Evolutionary conservation across 108 stramenopile species (phyloP), one percentile per base, ranked within the genome.

Genomic region (Schizochytrium sp.): DNA sequence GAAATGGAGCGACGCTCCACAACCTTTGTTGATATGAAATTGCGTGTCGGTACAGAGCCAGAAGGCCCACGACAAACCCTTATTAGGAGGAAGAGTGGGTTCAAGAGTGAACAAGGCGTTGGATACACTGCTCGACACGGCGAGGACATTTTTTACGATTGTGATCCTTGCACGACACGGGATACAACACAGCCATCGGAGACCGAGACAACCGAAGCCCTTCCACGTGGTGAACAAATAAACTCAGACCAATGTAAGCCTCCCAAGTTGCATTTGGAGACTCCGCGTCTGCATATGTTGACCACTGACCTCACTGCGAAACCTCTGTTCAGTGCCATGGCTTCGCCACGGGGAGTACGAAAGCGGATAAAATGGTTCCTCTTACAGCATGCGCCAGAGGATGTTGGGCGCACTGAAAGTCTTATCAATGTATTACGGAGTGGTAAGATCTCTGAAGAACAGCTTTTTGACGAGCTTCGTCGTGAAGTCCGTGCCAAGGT

Each of bases 391-490:
- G 64, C 64, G 19, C 64, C 64, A 0, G 64, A 69, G 7, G 64
- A 69, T 44, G 1, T 69, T 69, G 64, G 15, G 40, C 64, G 64
- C 1, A 69, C 64, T 1, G 64, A 69, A 44, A 44, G 64, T 7
- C 64, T 69, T 44, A 44, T 69, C 42, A 44, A 38, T 8, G 19
- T 69, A 8, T 15, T 69, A 7, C 64, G 64, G 0, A 69, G 64
- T 44, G 64, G 64, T 7, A 69, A 69, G 64, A 69, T 69, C 64
- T 28, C 64, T 8, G 64, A 69, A 69, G 64, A 69, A 8, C 64
- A 69, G 64, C 64, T 69, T 44, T 69, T 69, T 69, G 64, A 69
- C 12, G 64, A 69, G 64, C 64, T 69, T 12, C 64, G 64, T 44
- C 12, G 64, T 69, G 64, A 15, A 7, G 19, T 8, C 44, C 42